phyloP scores from a whole-genome alignment of 768 basidiomycete genomes.

The Pisolithus tinctorius region DNA sequence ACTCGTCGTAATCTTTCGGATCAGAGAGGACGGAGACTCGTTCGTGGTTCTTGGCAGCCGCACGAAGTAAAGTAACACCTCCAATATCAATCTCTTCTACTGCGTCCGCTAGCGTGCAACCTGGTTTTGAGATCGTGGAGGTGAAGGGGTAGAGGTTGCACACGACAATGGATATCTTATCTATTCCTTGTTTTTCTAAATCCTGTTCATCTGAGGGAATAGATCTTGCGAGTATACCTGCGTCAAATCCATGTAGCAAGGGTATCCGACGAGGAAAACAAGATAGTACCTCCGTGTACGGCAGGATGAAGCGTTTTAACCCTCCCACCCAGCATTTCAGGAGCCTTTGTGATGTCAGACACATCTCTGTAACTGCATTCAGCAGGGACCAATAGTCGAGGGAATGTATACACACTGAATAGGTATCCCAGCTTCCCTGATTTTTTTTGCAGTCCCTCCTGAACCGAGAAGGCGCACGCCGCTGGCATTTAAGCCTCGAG shows the following conservation, averaged over 20 bases:
- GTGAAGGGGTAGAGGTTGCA: constrained; percentile 99
- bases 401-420: constrained; percentile 56
- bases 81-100: constrained; percentile 99
- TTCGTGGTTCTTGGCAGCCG: constrained; percentile 96
- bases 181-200: constrained; percentile 74
- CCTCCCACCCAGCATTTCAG: constrained; percentile 97
- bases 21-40: constrained; percentile 87
- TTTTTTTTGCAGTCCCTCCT: constrained; percentile 96
- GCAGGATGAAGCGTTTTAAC: constrained; percentile 98
- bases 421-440: constrained; percentile 85
- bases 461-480: constrained; percentile 90
- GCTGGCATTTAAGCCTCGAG: constrained; percentile 69
- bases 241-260: constrained; percentile 4
- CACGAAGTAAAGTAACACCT: constrained; percentile 93
- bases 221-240: constrained; percentile 90
- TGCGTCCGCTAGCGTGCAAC: constrained; percentile 85
- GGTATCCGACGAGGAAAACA: background rate
- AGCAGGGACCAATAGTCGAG: background rate
- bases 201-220: constrained; percentile 89
- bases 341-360: constrained; percentile 93
- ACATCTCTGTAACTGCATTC: constrained; percentile 64
- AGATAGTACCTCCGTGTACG: constrained; percentile 81
- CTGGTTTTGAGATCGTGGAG: constrained; percentile 79
- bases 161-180: constrained; percentile 93
- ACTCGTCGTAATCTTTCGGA: constrained; percentile 79